Evolutionary conservation across 805 yeast species (phyloP).

Genomic region (Maudiozyma pseudohumilis): DNA sequence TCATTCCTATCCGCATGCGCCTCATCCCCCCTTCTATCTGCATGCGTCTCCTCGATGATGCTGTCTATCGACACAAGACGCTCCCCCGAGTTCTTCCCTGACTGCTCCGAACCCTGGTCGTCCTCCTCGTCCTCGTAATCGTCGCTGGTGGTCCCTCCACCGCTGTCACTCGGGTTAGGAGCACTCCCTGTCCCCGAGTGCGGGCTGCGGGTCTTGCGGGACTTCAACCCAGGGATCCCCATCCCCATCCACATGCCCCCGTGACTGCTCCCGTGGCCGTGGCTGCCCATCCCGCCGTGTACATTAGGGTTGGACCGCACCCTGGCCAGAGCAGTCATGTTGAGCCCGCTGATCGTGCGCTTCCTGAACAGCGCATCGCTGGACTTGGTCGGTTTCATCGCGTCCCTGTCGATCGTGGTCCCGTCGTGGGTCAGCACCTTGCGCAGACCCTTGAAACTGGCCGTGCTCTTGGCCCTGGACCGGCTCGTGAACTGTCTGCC

Average conservation of each 20-base stretch:
- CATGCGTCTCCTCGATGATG: slow-evolving; percentile 5
- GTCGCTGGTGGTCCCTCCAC: slow-evolving; percentile 24
- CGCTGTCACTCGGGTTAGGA: slow-evolving; percentile 13
- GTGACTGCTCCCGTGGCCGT: slow-evolving; percentile 2
- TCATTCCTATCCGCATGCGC: background rate
- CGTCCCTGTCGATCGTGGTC: slow-evolving; percentile 10
- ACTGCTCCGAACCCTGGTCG: no score
- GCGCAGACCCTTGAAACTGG: slow-evolving; percentile 25
- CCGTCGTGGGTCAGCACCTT: slow-evolving; percentile 22
- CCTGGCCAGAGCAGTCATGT: slow-evolving; percentile 26
- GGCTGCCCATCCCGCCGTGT: slow-evolving; percentile 1
- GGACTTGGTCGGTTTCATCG: slow-evolving; percentile 13
- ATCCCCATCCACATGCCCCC: slow-evolving; percentile 9
- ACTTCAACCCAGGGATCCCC: slow-evolving; percentile 19
- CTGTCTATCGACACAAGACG: slow-evolving; percentile 32
- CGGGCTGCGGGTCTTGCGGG: slow-evolving; percentile 22
- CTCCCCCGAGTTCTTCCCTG: slow-evolving; percentile 20
- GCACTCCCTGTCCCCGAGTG: slow-evolving; percentile 23
- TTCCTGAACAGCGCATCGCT: slow-evolving; percentile 23
- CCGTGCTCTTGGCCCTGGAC: slow-evolving; percentile 26
- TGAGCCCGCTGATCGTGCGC: slow-evolving; percentile 24
- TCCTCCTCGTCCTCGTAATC: no score
- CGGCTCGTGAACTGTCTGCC: slow-evolving; percentile 24
- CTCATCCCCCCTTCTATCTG: background rate
- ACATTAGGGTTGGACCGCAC: slow-evolving; percentile 16